Percentiles rank a stretch among this genome's conserved stretches.
Conservation (phyloP, 2,329 filamentous ascomycete species). For the Tolypocladium amazonense region DNA sequence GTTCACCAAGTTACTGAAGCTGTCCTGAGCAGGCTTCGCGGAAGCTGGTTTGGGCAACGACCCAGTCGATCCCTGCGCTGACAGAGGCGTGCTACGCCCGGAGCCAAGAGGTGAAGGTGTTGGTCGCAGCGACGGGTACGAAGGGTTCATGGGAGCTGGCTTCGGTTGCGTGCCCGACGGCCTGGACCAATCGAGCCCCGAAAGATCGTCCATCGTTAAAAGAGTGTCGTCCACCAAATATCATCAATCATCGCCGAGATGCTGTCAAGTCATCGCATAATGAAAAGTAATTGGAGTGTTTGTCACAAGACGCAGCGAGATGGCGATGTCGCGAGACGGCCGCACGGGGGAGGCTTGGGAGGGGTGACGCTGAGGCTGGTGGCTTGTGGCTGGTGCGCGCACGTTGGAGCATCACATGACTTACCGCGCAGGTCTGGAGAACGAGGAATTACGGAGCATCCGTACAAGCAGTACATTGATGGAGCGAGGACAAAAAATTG, state of each 20-base stretch:
- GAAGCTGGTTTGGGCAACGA: constrained; percentile 31
- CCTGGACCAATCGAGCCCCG: constrained; percentile 49
- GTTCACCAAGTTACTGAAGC: constrained; percentile 67
- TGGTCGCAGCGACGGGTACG: constrained; percentile 41
- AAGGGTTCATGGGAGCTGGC: constrained; percentile 30
- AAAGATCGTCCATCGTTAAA: constrained; percentile 49
- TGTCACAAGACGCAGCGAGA: background rate
- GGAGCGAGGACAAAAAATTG: background rate
- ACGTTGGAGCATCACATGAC: background rate
- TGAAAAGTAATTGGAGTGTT: background rate
- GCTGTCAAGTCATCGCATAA: constrained; percentile 11
- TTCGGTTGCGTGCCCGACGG: constrained; percentile 19
- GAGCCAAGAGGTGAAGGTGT: constrained; percentile 46
- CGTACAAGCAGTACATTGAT: too few species aligned
- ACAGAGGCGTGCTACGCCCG: constrained; percentile 45
- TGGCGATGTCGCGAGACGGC: background rate
- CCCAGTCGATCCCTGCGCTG: constrained; percentile 33
- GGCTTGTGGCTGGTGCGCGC: background rate
- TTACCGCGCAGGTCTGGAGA: background rate
- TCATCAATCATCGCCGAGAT: constrained; percentile 14
- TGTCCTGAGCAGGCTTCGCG: constrained; percentile 51
- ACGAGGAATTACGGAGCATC: too few species aligned
- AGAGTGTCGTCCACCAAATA: constrained; percentile 9
- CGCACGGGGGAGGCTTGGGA: background rate
- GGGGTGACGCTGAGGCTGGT: background rate